phyloP scores from a whole-genome alignment of 108 stramenopile species.

The Skeletonema costatum region DNA sequence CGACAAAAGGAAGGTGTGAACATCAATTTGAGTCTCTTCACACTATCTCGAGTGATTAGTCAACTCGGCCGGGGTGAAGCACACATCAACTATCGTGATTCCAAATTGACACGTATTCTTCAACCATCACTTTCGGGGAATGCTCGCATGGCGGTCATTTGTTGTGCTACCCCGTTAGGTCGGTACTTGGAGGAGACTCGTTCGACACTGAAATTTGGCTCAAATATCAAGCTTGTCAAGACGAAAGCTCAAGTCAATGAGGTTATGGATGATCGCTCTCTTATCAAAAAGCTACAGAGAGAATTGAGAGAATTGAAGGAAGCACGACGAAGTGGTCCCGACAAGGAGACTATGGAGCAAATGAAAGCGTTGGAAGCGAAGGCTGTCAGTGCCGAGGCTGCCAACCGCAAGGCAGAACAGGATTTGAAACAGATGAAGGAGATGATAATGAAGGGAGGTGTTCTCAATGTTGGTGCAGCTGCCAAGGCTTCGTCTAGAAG shows the following conservation, averaged over 20 bases:
- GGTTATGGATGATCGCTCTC: constrained; percentile 73
- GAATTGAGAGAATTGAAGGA: constrained; percentile 63
- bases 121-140: constrained; percentile 97
- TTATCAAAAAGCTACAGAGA: constrained; percentile 78
- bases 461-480: constrained; percentile 35
- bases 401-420: constrained; percentile 68
- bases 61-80: constrained; percentile 87
- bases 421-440: constrained; percentile 77
- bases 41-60: constrained; percentile 98
- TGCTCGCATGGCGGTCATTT: constrained; percentile 94
- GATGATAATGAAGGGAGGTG: constrained; percentile 75
- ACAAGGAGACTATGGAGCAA: constrained; percentile 32
- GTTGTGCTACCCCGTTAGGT: constrained; percentile 91
- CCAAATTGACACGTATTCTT: constrained; percentile 96
- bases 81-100: constrained; percentile 91
- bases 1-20: constrained; percentile 98
- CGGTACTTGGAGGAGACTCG: constrained; percentile 93
- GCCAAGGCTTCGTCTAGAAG: not conserved
- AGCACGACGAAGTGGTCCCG: constrained; percentile 38
- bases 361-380: constrained; percentile 53
- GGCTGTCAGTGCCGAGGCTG: constrained; percentile 66
- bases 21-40: constrained; percentile 97
- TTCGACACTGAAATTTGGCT: constrained; percentile 94
- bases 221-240: constrained; percentile 89
- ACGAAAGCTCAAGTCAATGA: constrained; percentile 81